These are phyloP conservation scores for Litsea cubeba DNA, from an alignment of 164 flowering plant species.

Conservation along the genomic window DNA sequence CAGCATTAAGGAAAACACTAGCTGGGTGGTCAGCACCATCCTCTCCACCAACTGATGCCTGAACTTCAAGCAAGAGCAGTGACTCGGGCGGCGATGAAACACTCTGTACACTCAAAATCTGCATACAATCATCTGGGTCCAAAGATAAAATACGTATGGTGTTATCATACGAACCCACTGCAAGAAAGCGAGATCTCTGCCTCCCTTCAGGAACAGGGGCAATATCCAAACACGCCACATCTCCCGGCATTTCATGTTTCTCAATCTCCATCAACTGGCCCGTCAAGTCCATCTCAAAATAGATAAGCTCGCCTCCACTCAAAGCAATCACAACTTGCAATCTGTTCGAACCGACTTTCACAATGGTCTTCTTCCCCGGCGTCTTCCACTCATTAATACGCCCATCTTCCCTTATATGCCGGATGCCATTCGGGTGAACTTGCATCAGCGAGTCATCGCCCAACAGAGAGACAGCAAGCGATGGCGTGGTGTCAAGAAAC, in stretches of 20 bases:
- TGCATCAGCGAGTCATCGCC: constrained; percentile 99
- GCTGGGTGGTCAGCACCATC: constrained; percentile 99
- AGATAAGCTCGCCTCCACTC: constrained; percentile 96
- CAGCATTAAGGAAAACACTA: constrained; percentile 93
- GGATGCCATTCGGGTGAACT: constrained; percentile 97
- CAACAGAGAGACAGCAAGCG: constrained; percentile 87
- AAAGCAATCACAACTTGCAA: constrained; percentile 95
- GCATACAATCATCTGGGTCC: constrained; percentile 99
- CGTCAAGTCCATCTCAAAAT: constrained; percentile 92
- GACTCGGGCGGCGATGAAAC: constrained; percentile 95
- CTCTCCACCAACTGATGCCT: constrained; percentile 90
- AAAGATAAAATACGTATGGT: constrained; percentile 87
- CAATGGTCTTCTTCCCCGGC: constrained; percentile 95
- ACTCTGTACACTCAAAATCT: constrained; percentile 87
- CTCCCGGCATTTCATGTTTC: constrained; percentile 97
- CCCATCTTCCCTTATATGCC: constrained; percentile 98
- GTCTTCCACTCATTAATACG: constrained; percentile 99
- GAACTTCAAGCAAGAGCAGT: constrained; percentile 95
- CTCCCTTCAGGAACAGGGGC: constrained; percentile 99
- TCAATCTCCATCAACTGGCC: constrained; percentile 97
- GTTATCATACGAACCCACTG: constrained; percentile 97
- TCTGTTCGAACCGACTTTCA: constrained; percentile 94
- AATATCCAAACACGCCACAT: constrained; percentile 95
- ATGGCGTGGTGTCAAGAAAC: constrained; percentile 94
- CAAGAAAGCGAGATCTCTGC: constrained; percentile 93